Evolutionary conservation across 176 grass and related monocot species (phyloP).

Genomic region (Hordeum marinum): DNA sequence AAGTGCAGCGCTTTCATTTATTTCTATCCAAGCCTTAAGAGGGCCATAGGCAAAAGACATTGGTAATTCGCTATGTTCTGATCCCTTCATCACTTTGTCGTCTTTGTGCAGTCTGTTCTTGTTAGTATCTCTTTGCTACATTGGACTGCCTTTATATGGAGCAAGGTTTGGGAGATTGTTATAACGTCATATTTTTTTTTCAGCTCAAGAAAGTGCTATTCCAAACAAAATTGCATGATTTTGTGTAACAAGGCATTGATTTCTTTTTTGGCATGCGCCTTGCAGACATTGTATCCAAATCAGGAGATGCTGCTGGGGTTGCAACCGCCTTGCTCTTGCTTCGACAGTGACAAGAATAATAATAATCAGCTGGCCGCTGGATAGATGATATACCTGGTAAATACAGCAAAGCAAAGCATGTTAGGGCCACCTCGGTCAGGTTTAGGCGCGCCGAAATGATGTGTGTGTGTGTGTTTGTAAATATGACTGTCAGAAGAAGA

Average conservation of each 20-base stretch:
- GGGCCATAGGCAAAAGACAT: conserved; percentile 19
- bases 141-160: too few relatives aligned
- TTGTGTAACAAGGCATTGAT: background rate
- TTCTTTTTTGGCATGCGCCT: background rate
- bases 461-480: conserved; percentile 56
- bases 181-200: background rate
- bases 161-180: too few relatives aligned
- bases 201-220: background rate
- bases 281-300: conserved; percentile 31
- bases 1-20: conserved; percentile 68
- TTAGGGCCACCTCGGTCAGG: conserved; percentile 23
- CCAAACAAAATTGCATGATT: background rate
- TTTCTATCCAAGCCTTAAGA: conserved; percentile 59
- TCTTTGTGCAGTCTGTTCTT: too few relatives aligned
- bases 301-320: conserved; percentile 15
- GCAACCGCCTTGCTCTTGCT: conserved; percentile 10
- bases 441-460: background rate
- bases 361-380: conserved; percentile 32
- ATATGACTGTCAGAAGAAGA: conserved; percentile 40
- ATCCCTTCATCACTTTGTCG: background rate
- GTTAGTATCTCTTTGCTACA: too few relatives aligned
- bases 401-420: conserved; percentile 34
- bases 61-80: conserved; percentile 45
- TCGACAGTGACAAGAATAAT: conserved; percentile 26
- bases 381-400: conserved; percentile 28